phyloP scores from a whole-genome alignment of 495 filamentous ascomycete genomes.

The Tirmania nivea region DNA sequence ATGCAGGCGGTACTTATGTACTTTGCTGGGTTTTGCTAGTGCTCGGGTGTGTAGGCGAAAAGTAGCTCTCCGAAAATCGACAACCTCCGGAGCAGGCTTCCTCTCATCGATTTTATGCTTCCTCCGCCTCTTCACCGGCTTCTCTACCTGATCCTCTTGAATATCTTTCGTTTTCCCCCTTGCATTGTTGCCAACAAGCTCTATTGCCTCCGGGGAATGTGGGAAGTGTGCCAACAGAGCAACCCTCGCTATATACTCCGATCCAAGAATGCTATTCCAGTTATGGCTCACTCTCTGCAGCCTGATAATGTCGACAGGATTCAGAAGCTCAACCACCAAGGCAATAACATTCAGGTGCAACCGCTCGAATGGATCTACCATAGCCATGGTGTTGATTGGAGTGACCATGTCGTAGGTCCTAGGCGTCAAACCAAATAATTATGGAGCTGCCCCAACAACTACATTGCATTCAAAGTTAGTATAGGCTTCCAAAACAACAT shows the following conservation, averaged over 20 bases:
- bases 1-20: conserved; percentile 15
- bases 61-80: conserved; percentile 12
- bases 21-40: conserved; percentile 13
- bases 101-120: conserved; percentile 6
- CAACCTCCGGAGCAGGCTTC: conserved; percentile 6
- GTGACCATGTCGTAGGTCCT: too few species aligned
- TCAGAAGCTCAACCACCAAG: conserved; percentile 13
- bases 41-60: conserved; percentile 15
- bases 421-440: too few species aligned
- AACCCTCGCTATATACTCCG: conserved; percentile 16
- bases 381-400: too few species aligned
- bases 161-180: conserved; percentile 1
- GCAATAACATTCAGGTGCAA: conserved; percentile 14
- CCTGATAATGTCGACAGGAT: conserved; percentile 11
- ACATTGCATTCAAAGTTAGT: too few species aligned
- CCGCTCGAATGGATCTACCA: conserved; percentile 6
- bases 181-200: conserved; percentile 11
- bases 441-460: too few species aligned
- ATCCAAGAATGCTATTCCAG: conserved; percentile 11
- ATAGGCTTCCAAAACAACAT: too few species aligned
- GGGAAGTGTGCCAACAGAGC: conserved; percentile 14
- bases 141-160: conserved; percentile 2
- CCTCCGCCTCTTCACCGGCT: conserved; percentile 2
- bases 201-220: conserved; percentile 12
- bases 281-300: conserved; percentile 9